Conservation (phyloP, 495 filamentous ascomycete species). For the Podospora conica region DNA sequence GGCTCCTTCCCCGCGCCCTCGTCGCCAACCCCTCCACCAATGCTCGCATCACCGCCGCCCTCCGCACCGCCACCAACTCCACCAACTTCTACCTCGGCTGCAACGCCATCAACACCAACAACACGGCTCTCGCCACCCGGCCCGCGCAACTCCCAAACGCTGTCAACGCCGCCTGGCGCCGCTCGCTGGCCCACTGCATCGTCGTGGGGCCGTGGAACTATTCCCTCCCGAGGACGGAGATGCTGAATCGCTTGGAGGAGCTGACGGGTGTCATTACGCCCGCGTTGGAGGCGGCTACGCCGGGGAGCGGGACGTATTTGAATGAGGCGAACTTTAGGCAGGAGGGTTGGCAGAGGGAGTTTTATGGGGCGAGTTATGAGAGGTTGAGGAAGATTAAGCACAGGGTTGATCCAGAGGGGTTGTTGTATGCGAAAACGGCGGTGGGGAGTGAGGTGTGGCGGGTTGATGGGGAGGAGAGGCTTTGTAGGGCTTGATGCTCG, state of each 20-base stretch:
- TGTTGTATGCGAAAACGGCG: slow-evolving; percentile 49
- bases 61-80: slow-evolving; percentile 35
- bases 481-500: neutral
- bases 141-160: slow-evolving; percentile 32
- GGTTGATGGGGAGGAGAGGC: neutral
- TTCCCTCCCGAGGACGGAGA: slow-evolving; percentile 18
- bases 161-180: slow-evolving; percentile 55
- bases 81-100: slow-evolving; percentile 30
- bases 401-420: slow-evolving; percentile 41
- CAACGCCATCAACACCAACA: slow-evolving; percentile 18
- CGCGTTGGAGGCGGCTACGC: slow-evolving; percentile 15
- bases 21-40: slow-evolving; percentile 36
- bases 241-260: neutral
- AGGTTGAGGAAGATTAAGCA: slow-evolving; percentile 43
- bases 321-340: slow-evolving; percentile 48
- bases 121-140: neutral
- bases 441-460: slow-evolving; percentile 48
- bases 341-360: slow-evolving; percentile 52
- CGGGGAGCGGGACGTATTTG: slow-evolving; percentile 38
- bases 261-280: slow-evolving; percentile 1
- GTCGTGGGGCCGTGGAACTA: slow-evolving; percentile 35
- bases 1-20: slow-evolving; percentile 46
- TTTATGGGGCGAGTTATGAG: slow-evolving; percentile 50
- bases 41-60: slow-evolving; percentile 31
- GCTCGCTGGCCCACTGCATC: slow-evolving; percentile 25